Evolutionary conservation across 768 basidiomycete genomes (phyloP).

Genomic region (Coprinellus micaceus): DNA sequence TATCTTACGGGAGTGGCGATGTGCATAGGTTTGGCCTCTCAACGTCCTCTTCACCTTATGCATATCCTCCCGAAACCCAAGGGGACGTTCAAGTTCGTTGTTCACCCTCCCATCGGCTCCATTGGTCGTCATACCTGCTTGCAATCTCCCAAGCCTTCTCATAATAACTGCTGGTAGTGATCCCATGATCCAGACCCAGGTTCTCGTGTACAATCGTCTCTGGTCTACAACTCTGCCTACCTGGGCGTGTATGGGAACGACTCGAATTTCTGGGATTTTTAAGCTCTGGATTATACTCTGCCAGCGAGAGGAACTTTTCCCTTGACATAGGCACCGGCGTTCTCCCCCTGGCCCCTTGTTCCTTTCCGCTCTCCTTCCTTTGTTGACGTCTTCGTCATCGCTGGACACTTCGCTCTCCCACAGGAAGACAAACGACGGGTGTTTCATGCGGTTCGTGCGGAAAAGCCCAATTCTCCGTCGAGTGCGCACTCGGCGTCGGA

Average conservation of each 20-base stretch:
- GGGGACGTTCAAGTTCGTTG: neutral
- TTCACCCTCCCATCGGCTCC: neutral
- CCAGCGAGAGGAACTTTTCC: neutral
- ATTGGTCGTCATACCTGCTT: neutral
- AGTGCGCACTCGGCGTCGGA: no score
- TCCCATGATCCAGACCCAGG: no score
- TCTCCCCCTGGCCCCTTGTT: neutral
- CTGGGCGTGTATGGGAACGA: neutral
- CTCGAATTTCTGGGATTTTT: neutral
- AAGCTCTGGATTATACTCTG: neutral
- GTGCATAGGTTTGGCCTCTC: no score
- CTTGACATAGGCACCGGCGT: neutral
- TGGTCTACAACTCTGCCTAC: neutral
- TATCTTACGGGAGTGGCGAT: no score
- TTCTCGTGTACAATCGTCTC: no score
- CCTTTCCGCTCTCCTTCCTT: neutral
- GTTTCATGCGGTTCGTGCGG: no score
- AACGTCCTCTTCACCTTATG: neutral
- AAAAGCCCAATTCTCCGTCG: no score
- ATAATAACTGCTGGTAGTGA: no score
- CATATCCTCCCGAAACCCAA: neutral
- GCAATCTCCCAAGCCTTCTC: neutral
- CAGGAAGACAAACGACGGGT: no score
- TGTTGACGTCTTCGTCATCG: no score
- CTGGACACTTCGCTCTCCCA: no score